Base-by-base conservation (phyloP, 2,329 filamentous ascomycete species). In the Fusarium verticillioides region DNA sequence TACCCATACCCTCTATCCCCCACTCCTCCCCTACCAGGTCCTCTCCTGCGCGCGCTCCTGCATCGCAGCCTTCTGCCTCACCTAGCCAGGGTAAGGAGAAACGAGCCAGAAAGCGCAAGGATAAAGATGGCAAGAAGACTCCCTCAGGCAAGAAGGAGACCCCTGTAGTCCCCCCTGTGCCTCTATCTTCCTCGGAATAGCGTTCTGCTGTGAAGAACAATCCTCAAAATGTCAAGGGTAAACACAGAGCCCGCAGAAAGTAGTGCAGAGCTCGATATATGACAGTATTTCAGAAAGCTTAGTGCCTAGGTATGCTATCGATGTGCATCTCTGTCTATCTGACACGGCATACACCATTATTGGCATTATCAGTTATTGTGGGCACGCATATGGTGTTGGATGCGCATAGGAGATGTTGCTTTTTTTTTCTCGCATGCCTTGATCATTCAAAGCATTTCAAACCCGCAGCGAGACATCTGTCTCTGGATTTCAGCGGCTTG, bases 1-100 rank as follows among this genome's bases (percentile, higher is more conserved):
- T 82, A 8, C 82, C 81, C 12, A 70, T 84, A 10, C 84, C 83
- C 15, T 74, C 66, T n/a, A 70, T 84, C 19, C 83, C 82, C 37
- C 75, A 79, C 28, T 78, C 78, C 12, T 79, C 79, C 7, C 78
- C 70, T 28, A 63, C 70, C 44, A 78, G 75, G 50, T 69, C 75
- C 30, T 78, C 79, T 16, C 73, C 78, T 16, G 74, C 75, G 5
- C 64, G 62, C 21, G 37, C 60, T 7, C 76, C 78, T 43, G 30
- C 28, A 36, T 74, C 44, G 21, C 69, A 68, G 34, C 49, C 43
- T 26, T 42, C 56, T 37, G 60, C 72, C 7, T 78, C 75, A 7
- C 77, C 81, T 23, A 63, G 70, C 37, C 62, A 70, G 30, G 65
- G 62, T 61, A 79, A 79, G 66, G 70, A 78, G 54, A 81, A 78